phyloP scores from a whole-genome alignment of 1,284 basidiomycete genomes.

The Fomitiporia mediterranea region DNA sequence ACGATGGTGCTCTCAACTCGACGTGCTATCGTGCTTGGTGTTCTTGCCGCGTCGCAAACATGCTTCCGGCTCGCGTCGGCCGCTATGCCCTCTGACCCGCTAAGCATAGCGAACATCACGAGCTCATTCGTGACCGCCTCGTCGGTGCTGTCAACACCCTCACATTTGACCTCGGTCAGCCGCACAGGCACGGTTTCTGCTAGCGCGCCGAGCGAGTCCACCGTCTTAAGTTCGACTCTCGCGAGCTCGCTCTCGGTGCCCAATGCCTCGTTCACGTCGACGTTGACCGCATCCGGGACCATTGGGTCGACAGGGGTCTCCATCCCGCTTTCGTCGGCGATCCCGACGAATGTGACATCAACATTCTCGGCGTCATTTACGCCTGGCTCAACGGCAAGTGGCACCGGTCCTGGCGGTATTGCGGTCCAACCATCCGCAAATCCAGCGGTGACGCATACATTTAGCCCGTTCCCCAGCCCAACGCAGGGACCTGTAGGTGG shows the following conservation, averaged over 20 bases:
- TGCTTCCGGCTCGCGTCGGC: background rate
- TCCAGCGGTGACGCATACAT: conserved; percentile 11
- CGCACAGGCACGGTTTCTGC: conserved; percentile 2
- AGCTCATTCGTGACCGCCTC: background rate
- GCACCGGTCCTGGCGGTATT: conserved; percentile 8
- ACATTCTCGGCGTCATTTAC: conserved; percentile 13
- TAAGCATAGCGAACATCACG: too few relatives aligned
- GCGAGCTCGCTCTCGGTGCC: background rate
- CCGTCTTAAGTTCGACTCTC: background rate
- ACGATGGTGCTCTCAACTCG: background rate
- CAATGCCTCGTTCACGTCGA: background rate
- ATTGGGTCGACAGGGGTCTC: conserved; percentile 16
- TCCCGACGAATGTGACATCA: conserved; percentile 8
- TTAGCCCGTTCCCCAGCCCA: conserved; percentile 16
- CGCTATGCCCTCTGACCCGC: background rate
- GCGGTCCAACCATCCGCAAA: conserved; percentile 12
- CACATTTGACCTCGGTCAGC: background rate
- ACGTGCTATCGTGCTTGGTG: background rate
- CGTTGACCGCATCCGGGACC: background rate
- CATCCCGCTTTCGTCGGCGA: conserved; percentile 15
- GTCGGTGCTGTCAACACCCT: background rate
- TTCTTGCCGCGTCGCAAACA: background rate
- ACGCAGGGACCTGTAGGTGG: conserved; percentile 10
- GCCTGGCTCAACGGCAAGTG: conserved; percentile 12
- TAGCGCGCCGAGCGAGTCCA: background rate